Evolutionary conservation across 768 basidiomycete species (phyloP), one percentile per base, ranked within the genome.

Genomic region (Hysterangium stoloniferum): DNA sequence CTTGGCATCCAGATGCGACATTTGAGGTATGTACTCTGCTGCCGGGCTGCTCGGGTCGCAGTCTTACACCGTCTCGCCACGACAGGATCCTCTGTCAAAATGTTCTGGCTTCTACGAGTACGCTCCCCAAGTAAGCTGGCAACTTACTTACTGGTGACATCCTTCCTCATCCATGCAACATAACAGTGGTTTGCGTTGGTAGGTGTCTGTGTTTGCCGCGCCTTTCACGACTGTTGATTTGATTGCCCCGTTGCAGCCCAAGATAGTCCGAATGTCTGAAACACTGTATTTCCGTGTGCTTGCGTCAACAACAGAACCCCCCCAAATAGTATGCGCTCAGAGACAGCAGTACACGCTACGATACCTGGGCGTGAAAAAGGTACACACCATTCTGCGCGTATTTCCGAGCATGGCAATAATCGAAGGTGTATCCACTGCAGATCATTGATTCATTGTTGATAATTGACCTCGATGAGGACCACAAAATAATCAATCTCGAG

Each of bases 391-490:
- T 6, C 32, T 45, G 12, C 48, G 17, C 8, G 32, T 22, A 9
- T 15, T 29, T 7, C 11, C 33, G 17, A 34, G 17, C 17, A 9
- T 34, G 17, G 9, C 19, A 37, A 15, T 28, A 13, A 15, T 42
- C 19, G 22, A 29, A 17, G 9, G 33, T 34, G 11, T 34, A 34
- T 34, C 11, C n/a, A n/a, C n/a, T 12, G 11, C 46, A 86, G 83
- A 59, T 68, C 7, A 66, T 84, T 27, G 70, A 78, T 33, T 86
- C 83, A 1, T 71, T 85, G 31, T 68, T 85, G 20, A 61, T 73
- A 7, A 76, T 84, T 4, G 80, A 84, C 54, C 63, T 86, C 46
- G 82, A 85, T 58, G 79, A 80, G 4, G 65, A 81, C 40, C 74
- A 80, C 52, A 80, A 73, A 66, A 83, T 86, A 43, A 63, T 72